Evolutionary conservation across 768 basidiomycete genomes (phyloP), one percentile per base, ranked within the genome.

Genomic region (Glaciozyma antarctica): DNA sequence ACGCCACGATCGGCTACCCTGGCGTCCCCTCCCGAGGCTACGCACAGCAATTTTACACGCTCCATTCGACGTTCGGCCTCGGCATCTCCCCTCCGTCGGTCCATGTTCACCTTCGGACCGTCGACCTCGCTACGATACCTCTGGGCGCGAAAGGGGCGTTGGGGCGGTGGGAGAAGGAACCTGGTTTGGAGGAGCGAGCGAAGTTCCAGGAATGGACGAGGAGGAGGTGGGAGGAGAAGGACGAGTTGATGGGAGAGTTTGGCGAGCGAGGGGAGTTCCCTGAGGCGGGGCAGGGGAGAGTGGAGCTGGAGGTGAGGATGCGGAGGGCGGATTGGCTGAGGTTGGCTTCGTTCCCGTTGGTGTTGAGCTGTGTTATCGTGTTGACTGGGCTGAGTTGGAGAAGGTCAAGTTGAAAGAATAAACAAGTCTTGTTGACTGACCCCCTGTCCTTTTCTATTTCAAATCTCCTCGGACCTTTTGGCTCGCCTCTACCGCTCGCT

Each of bases 1-100:
- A 98, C 75, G 79, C 95, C 52, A 98, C 95, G 0, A 81, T 94
- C 67, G 83, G 86, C 34, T 99, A 99, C 77, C 89, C 91, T 0
- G 72, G 71, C 43, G 65, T 74, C 9, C 61, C 60, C 21, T 30
- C 63, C 5, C 61, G 45, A 7, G 58, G 54, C 10, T 71, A 72
- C 67, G 71, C 68, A 8, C 71, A 74, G 44, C 66, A 68, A 44
- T 68, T 72, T 56, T 72, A 94, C 76, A 92, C 90, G 51, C 78
- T 98, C 48, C 84, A 87, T 52, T 93, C 92, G 13, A 86, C 95
- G 66, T 95, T 94, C 77, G 81, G 86, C 63, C 81, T 85, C 67
- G 82, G 87, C 4, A 78, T 90, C 5, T 81, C 92, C 4, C 92
- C 94, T 2, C 94, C 93, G 0, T 78, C 80, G 12, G 81, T 99